phyloP scores from a whole-genome alignment of 2,329 filamentous ascomycete genomes.

The Hymenoscyphus fructigenus region DNA sequence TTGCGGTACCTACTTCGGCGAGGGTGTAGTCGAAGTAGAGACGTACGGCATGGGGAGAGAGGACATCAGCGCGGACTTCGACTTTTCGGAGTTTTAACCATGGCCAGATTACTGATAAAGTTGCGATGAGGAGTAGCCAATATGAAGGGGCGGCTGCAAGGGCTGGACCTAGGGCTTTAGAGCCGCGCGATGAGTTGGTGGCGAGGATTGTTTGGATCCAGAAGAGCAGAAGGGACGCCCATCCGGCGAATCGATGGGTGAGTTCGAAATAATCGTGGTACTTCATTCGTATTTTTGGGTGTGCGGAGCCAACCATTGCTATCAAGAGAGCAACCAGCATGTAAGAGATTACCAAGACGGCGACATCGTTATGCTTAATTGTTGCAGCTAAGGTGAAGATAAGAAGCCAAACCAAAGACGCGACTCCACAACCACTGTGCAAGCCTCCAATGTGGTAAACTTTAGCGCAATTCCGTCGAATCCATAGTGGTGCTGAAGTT shows the following conservation, averaged over 20 bases:
- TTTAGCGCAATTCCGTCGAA: conserved; percentile 48
- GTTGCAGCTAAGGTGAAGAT: conserved; percentile 38
- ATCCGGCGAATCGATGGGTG: conserved; percentile 72
- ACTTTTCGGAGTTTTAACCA: conserved; percentile 73
- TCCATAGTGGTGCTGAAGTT: conserved; percentile 45
- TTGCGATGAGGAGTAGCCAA: conserved; percentile 69
- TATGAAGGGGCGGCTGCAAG: conserved; percentile 53
- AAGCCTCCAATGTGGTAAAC: conserved; percentile 55
- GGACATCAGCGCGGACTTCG: conserved; percentile 60
- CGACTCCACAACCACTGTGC: conserved; percentile 50
- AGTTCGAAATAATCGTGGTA: conserved; percentile 70
- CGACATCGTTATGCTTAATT: conserved; percentile 16
- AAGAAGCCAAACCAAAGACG: conserved; percentile 48
- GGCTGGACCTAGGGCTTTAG: conserved; percentile 28
- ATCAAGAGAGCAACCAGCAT: conserved; percentile 57
- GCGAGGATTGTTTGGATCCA: conserved; percentile 62
- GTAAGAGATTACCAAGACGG: conserved; percentile 49
- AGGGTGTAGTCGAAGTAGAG: conserved; percentile 62
- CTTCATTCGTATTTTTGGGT: conserved; percentile 37
- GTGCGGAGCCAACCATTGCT: conserved; percentile 63
- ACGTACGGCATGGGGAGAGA: conserved; percentile 71
- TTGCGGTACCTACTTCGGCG: conserved; percentile 54
- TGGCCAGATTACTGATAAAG: conserved; percentile 65
- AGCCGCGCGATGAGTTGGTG: conserved; percentile 42
- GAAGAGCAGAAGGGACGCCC: conserved; percentile 64